These are phyloP conservation scores for Calendula officinalis DNA, from an alignment of 129 eudicot species.

Conservation along the genomic window DNA sequence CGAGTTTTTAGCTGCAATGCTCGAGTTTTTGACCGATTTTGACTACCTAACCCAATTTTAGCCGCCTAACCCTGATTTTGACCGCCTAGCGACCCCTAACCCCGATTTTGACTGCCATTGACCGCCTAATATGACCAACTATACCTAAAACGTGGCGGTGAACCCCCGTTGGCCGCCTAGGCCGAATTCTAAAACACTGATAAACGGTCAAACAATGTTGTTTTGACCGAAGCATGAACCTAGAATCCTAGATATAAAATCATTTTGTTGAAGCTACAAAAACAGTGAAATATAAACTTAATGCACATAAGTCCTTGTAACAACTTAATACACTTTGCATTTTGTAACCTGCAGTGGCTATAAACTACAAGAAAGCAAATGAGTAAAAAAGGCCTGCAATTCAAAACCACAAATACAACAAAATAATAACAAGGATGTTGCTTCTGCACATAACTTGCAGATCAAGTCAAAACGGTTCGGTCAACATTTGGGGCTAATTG, in stretches of 20 bases:
- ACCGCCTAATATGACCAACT: too few species aligned
- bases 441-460: background rate
- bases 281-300: background rate
- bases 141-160: too few species aligned
- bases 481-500: constrained; percentile 27
- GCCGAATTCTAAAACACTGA: too few species aligned
- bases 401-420: background rate
- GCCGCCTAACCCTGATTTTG: too few species aligned
- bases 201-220: background rate
- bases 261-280: background rate
- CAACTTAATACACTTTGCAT: background rate
- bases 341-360: background rate
- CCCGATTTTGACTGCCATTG: too few species aligned
- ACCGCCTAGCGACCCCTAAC: too few species aligned
- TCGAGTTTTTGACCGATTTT: too few species aligned
- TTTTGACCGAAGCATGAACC: background rate
- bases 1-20: too few species aligned
- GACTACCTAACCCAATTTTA: too few species aligned
- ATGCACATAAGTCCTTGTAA: background rate
- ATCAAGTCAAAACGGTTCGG: background rate
- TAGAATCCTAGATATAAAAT: background rate
- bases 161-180: too few species aligned
- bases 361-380: background rate
- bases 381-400: background rate
- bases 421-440: background rate